Conservation (phyloP, 495 filamentous ascomycete genomes). For the Lentithecium fluviatile region DNA sequence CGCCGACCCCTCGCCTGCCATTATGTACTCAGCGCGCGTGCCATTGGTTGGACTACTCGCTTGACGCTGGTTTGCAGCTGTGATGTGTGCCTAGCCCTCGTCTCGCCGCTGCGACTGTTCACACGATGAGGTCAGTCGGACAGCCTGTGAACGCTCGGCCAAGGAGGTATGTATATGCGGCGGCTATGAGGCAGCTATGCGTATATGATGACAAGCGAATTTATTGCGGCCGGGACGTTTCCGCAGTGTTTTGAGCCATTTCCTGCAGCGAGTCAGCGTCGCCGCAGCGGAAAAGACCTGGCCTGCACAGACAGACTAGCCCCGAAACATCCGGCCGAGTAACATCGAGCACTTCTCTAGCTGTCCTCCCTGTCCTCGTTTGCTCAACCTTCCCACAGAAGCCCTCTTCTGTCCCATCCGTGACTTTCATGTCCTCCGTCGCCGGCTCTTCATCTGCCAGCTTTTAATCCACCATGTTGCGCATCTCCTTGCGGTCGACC, state of each 20-base stretch:
- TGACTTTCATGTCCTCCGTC: conserved; percentile 9
- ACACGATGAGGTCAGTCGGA: too few species aligned
- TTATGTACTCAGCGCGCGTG: too few species aligned
- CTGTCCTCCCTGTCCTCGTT: neutral
- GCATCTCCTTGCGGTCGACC: conserved; percentile 40
- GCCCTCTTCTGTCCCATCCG: neutral
- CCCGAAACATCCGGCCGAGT: neutral
- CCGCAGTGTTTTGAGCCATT: neutral
- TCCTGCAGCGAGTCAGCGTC: neutral
- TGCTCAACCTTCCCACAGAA: neutral
- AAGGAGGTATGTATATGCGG: too few species aligned
- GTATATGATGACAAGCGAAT: neutral
- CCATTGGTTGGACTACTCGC: too few species aligned
- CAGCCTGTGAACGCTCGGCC: too few species aligned
- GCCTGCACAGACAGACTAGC: neutral
- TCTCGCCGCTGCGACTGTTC: too few species aligned
- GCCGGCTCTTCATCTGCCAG: neutral
- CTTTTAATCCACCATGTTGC: conserved; percentile 41
- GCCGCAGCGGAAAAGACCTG: neutral
- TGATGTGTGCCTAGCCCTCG: too few species aligned
- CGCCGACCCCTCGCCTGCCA: too few species aligned
- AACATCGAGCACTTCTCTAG: neutral
- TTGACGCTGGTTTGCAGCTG: too few species aligned
- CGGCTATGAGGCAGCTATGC: neutral
- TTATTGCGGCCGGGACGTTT: neutral